phyloP scores from a whole-genome alignment of 2,329 filamentous ascomycete species.

The Nothopassalora personata region DNA sequence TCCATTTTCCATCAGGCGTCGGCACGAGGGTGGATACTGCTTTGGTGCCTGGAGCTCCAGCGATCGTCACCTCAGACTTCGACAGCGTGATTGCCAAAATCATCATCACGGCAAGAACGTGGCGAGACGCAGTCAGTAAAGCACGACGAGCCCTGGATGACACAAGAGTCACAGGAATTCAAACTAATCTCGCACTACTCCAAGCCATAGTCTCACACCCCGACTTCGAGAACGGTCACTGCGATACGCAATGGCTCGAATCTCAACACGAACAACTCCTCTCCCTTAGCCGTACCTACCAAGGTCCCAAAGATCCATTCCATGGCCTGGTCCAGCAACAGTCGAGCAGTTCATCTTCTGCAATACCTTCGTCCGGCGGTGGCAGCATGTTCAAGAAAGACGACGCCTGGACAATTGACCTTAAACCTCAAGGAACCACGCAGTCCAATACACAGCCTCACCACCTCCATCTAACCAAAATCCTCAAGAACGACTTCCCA shows the following conservation, averaged over 20 bases:
- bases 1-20: slow-evolving; percentile 53
- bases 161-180: slow-evolving; percentile 51
- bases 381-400: slow-evolving; percentile 44
- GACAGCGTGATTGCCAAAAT: slow-evolving; percentile 57
- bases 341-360: slow-evolving; percentile 21
- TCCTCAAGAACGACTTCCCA: slow-evolving; percentile 58
- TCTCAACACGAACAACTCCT: slow-evolving; percentile 42
- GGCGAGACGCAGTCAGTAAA: slow-evolving; percentile 50
- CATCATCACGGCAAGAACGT: slow-evolving; percentile 51
- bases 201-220: slow-evolving; percentile 48
- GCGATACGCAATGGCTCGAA: slow-evolving; percentile 57
- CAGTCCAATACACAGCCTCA: slow-evolving; percentile 32
- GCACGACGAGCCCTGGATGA: slow-evolving; percentile 52
- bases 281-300: slow-evolving; percentile 12
- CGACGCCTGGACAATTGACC: slow-evolving; percentile 22
- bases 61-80: slow-evolving; percentile 51
- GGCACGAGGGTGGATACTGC: slow-evolving; percentile 55
- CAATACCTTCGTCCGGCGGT: slow-evolving; percentile 31
- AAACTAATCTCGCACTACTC: slow-evolving; percentile 54
- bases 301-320: slow-evolving; percentile 16
- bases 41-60: slow-evolving; percentile 39
- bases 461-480: slow-evolving; percentile 50
- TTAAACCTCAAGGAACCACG: slow-evolving; percentile 8
- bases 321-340: slow-evolving; percentile 20
- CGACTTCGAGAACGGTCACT: slow-evolving; percentile 45